These are phyloP conservation scores for Fraxinus anomala DNA, from an alignment of 257 asterid species.

Conservation along the genomic window DNA sequence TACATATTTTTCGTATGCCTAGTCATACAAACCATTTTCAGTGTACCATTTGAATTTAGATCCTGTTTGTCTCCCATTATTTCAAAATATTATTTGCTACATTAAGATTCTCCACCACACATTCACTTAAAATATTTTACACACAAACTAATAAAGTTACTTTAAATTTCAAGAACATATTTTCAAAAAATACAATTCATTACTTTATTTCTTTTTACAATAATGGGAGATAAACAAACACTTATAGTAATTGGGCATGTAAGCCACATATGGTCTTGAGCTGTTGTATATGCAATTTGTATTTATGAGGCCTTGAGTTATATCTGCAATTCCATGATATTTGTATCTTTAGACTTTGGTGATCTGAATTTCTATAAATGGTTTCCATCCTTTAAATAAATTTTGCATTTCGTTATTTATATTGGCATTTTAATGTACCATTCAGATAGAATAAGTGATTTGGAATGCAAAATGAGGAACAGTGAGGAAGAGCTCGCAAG, in stretches of 20 bases:
- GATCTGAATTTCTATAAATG: background rate
- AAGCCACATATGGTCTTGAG: background rate
- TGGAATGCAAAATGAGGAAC: background rate
- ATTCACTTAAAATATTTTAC: no score
- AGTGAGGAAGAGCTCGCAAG: constrained; percentile 37
- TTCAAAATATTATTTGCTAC: no score
- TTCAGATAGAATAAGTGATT: no score
- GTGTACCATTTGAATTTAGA: background rate
- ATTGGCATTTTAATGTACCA: no score
- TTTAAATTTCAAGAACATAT: no score
- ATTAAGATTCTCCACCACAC: no score
- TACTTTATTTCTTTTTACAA: no score
- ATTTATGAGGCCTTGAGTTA: background rate
- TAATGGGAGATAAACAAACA: no score
- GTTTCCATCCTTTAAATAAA: background rate
- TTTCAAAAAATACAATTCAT: no score
- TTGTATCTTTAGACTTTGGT: background rate
- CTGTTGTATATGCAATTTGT: background rate
- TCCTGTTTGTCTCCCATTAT: no score
- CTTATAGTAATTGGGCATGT: background rate
- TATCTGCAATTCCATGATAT: background rate
- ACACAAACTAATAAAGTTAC: no score
- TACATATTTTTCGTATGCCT: background rate
- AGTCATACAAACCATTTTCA: background rate
- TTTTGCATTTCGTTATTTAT: background rate